Base-by-base conservation (phyloP, 306 rosid species). In the Quercus cerris region DNA sequence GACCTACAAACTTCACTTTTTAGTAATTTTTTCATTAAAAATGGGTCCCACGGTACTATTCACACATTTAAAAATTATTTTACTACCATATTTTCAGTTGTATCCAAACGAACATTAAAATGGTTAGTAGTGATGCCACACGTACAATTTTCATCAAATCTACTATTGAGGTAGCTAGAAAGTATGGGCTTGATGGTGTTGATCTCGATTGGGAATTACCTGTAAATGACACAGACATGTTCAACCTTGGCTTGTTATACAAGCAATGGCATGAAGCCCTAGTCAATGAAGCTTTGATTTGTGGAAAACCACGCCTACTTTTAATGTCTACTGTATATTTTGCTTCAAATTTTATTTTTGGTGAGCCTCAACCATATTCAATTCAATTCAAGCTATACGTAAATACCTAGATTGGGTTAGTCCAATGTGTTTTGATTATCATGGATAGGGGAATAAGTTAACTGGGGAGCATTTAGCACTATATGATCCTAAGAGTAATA, bases 171-270 rank as follows among this genome's bases (percentile, higher is more conserved):
- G 84, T 83, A 46, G 97, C 97, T 0, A 88, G 93, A 31, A 69
- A 56, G 1, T 92, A 84, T 22, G 92, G 93, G 2, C 93, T 92
- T 62, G 73, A 94, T 0, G 99, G 99, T 1, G 57, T 94, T 4
- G 97, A 94, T 75, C 81, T 93, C 52, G 97, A 94, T 20, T 94
- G 97, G 99, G 99, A 94, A 61, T 94, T 86, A 35, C 99, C 99
- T 0, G 23, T 30, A 0, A 68, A 78, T 38, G 83, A 46, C 20
- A 30, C 23, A 18, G 97, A 93, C 72, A 93, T 94, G 97, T 68
- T 85, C 5, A 91, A 94, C 63, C 89, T 94, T 12, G 94, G 78
- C 28, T 2, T 77, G 54, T 71, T 93, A 3, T 90, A 44, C 77
- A 23, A 75, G 23, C 85, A 94, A 46, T 93, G 97, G 99, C 74